Percentiles rank a stretch among this genome's conserved stretches.
Conservation (phyloP, 169 alveolate species). For the Cyclospora cayetanensis region DNA sequence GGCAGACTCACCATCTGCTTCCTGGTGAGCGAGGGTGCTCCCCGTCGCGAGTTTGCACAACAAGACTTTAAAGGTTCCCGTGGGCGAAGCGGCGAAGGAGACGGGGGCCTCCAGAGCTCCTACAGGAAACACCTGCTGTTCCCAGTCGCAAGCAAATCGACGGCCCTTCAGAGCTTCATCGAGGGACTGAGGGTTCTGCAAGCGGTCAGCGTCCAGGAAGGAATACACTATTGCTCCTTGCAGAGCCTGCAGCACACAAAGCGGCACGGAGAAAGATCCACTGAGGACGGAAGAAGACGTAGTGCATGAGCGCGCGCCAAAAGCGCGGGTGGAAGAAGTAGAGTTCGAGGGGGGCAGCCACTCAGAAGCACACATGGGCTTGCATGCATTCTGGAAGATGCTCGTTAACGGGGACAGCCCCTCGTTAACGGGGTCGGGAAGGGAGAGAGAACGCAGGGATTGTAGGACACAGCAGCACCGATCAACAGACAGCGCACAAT, state of each 20-base stretch:
- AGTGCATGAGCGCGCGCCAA: too few species aligned
- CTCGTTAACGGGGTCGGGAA: too few species aligned
- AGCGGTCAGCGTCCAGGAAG: constrained; percentile 76
- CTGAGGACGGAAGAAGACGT: too few species aligned
- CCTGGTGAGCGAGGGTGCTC: constrained; percentile 49
- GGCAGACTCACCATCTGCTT: not conserved
- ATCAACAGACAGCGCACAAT: too few species aligned
- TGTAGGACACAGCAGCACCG: too few species aligned
- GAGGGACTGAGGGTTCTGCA: constrained; percentile 80
- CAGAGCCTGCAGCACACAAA: constrained; percentile 63
- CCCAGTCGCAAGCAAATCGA: constrained; percentile 49
- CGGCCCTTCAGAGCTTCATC: constrained; percentile 69
- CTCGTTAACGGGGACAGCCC: too few species aligned
- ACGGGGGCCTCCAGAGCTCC: constrained; percentile 79
- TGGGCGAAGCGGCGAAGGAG: constrained; percentile 81
- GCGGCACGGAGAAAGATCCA: too few species aligned
- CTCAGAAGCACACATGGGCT: too few species aligned
- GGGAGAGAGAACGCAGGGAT: too few species aligned
- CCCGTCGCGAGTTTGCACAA: constrained; percentile 80
- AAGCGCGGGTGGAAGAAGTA: too few species aligned
- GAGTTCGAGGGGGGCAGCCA: too few species aligned
- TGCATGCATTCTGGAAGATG: too few species aligned
- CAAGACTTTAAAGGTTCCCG: constrained; percentile 77
- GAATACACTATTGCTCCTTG: constrained; percentile 77
- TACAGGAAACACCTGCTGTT: constrained; percentile 75